A percentile compares a stretch with the other conserved stretches of the same genome.
Evolutionary conservation across 257 asterid species (phyloP).

Genomic region (Vinca minor): DNA sequence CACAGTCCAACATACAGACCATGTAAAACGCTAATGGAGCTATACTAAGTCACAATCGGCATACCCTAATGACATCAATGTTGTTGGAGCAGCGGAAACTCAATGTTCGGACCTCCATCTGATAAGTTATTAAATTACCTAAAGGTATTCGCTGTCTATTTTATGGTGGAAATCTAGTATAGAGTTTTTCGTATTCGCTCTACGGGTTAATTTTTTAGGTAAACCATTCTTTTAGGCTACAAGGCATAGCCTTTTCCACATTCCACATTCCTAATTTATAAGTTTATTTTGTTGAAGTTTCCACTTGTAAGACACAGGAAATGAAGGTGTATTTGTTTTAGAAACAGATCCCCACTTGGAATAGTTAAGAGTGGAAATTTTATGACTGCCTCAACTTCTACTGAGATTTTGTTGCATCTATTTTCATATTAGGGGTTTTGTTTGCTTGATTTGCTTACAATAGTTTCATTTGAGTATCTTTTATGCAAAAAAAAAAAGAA

Average conservation of each 20-base stretch:
- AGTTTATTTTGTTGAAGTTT: not conserved
- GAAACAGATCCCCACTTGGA: not conserved
- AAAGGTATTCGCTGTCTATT: not conserved
- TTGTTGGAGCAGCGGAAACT: too few relatives aligned
- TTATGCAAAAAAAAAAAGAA: too few relatives aligned
- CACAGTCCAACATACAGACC: constrained; percentile 19
- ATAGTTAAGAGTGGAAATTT: too few relatives aligned
- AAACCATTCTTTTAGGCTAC: not conserved
- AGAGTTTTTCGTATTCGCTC: not conserved
- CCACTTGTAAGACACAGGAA: not conserved
- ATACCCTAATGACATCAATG: not conserved
- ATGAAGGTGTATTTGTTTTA: too few relatives aligned
- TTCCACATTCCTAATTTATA: too few relatives aligned
- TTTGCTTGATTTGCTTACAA: too few relatives aligned
- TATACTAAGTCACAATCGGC: not conserved
- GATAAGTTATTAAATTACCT: not conserved
- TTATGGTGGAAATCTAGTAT: not conserved
- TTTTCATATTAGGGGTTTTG: too few relatives aligned
- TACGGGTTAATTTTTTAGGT: not conserved
- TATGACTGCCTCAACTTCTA: too few relatives aligned
- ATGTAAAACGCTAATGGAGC: constrained; percentile 6
- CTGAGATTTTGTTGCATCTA: too few relatives aligned
- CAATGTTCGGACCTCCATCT: too few relatives aligned
- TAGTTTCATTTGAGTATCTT: too few relatives aligned
- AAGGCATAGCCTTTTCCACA: constrained; percentile 4